These are phyloP conservation scores for Hemisphaericaspora lyxosophila DNA, from an alignment of 1,139 yeast species.

Conservation along the genomic window DNA sequence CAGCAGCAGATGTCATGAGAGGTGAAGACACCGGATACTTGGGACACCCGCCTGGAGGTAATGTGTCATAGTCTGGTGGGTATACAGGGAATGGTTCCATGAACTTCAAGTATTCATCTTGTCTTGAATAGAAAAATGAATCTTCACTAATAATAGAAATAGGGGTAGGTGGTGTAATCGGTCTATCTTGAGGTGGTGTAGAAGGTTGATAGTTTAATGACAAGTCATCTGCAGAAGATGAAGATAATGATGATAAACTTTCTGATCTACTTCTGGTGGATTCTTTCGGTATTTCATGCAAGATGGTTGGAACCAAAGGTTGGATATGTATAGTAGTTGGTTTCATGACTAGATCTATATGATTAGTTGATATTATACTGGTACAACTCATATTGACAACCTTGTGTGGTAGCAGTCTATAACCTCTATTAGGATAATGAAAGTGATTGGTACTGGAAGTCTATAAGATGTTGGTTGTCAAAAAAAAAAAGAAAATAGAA, in stretches of 20 bases:
- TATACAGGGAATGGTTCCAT: conserved; percentile 51
- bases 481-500: too few species aligned
- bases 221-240: conserved; percentile 9
- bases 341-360: not conserved
- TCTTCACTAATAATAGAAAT: conserved; percentile 4
- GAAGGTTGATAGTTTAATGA: conserved; percentile 4
- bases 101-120: conserved; percentile 30
- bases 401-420: not conserved
- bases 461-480: too few species aligned
- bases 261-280: conserved; percentile 3
- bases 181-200: conserved; percentile 1
- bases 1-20: conserved; percentile 9
- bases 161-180: conserved; percentile 14
- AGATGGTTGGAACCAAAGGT: conserved; percentile 8
- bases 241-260: conserved; percentile 8
- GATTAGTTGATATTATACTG: not conserved
- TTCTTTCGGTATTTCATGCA: conserved; percentile 1
- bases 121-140: conserved; percentile 4
- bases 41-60: conserved; percentile 53
- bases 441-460: too few species aligned
- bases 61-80: conserved; percentile 48
- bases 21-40: conserved; percentile 43
- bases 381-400: conserved; percentile 5
- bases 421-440: not conserved
- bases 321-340: conserved; percentile 10